Base-by-base conservation (phyloP, 2,329 filamentous ascomycete species). In the Cytospora schulzeri region DNA sequence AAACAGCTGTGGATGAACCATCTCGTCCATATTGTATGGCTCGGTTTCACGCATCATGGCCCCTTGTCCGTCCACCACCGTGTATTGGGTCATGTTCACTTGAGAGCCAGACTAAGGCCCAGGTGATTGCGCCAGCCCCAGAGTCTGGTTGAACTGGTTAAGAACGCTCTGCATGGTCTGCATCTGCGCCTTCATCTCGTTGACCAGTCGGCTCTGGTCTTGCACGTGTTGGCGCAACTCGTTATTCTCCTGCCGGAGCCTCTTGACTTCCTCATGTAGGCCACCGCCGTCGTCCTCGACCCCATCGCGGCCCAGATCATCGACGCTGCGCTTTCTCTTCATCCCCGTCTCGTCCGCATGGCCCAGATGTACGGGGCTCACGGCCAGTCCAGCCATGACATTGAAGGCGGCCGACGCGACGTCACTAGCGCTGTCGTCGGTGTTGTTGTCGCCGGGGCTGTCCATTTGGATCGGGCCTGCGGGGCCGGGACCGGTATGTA, bases 191-290 rank as follows among this genome's bases (percentile, higher is more conserved):
- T 83, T 79, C 79, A 84, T 81, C 33, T 77, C 74, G 15, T 78
- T 70, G 4, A 77, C 79, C 67, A 82, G 78, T 52, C 78, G 78
- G 22, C 76, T 79, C 66, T 85, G 83, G 51, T 79, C 75, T 48
- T 83, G 77, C 66, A 85, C 76, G 64, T 85, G 79, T 19, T 75
- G 72, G 67, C 79, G 80, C 55, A 88, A 78, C 69, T 88, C 85
- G 67, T 86, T 80, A 65, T 89, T 88, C 73, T 91, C 88, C 54
- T 79, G 79, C n/a, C 84, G 82, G 41, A 92, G 77, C 38, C 88
- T 82, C 76, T 90, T 91, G 66, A 90, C 76, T 72, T 91, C 88
- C 55, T 86, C 83, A 24, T 85, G 85, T 35, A 91, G 73, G 48
- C 85, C 83, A 22, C 76, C 83, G 22, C 76, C 76, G 3, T 76